Percentiles rank a stretch among this genome's conserved stretches.
phyloP scores from a whole-genome alignment of 495 filamentous ascomycete genomes.

The Lindgomyces ingoldianus region DNA sequence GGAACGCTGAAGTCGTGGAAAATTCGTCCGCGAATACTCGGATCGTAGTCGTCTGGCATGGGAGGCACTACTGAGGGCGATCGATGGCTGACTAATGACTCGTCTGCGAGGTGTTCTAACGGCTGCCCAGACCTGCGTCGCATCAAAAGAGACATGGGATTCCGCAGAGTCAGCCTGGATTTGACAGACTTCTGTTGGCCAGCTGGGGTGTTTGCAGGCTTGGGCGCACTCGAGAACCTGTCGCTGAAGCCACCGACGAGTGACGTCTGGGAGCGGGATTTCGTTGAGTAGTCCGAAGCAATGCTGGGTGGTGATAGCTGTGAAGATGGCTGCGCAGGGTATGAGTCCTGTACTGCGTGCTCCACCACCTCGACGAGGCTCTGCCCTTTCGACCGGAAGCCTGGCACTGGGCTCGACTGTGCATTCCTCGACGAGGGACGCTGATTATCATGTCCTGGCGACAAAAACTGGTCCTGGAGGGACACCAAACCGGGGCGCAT shows the following conservation, averaged over 20 bases:
- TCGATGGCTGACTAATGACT: slow-evolving; percentile 35
- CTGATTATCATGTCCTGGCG: slow-evolving; percentile 11
- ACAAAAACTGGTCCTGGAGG: not conserved
- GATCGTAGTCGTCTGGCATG: slow-evolving; percentile 72
- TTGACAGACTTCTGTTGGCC: slow-evolving; percentile 48
- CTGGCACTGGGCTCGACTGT: not conserved
- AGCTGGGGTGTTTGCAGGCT: not conserved
- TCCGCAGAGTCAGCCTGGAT: slow-evolving; percentile 65
- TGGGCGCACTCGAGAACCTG: slow-evolving; percentile 13
- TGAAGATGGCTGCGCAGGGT: slow-evolving; percentile 3
- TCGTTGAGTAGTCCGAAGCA: slow-evolving; percentile 20
- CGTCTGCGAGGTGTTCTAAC: slow-evolving; percentile 37
- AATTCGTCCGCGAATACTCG: slow-evolving; percentile 77
- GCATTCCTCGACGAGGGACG: slow-evolving; percentile 14
- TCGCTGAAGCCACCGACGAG: slow-evolving; percentile 27
- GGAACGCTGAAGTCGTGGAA: slow-evolving; percentile 93
- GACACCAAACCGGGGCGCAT: not conserved
- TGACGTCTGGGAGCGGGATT: slow-evolving; percentile 33
- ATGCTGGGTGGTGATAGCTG: slow-evolving; percentile 11
- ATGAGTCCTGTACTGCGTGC: slow-evolving; percentile 22
- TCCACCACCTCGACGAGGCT: slow-evolving; percentile 31
- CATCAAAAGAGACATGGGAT: slow-evolving; percentile 67
- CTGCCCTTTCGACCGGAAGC: slow-evolving; percentile 20
- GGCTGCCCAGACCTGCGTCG: slow-evolving; percentile 56
- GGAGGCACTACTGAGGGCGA: slow-evolving; percentile 50